A percentile compares a stretch with the other conserved stretches of the same genome.
These are phyloP conservation scores for Zygnema circumcarinatum DNA, from an alignment of 139 green algal species.

Conservation along the genomic window DNA sequence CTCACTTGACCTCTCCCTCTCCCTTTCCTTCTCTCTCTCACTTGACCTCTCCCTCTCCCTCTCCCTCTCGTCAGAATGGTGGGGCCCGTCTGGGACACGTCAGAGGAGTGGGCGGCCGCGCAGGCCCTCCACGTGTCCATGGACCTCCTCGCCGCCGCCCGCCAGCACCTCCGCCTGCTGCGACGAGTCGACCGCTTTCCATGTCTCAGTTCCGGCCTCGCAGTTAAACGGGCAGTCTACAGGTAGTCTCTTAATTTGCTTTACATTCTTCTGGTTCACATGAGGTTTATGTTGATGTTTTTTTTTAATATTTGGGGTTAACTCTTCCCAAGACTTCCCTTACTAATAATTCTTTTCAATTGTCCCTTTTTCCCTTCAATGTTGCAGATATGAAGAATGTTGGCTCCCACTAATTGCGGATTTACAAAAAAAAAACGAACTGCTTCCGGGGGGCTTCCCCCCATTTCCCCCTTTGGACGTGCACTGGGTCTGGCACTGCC, in stretches of 20 bases:
- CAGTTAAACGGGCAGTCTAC: slow-evolving; percentile 2
- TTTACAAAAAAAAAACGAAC: background rate
- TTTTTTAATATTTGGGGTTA: background rate
- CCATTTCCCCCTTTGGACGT: slow-evolving; percentile 46
- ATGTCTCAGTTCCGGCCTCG: slow-evolving; percentile 26
- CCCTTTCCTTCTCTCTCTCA: background rate
- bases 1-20: background rate
- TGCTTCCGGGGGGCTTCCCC: background rate
- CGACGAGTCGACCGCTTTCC: slow-evolving; percentile 21
- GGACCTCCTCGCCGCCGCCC: slow-evolving; percentile 16
- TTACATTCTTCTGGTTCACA: background rate
- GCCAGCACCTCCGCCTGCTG: slow-evolving; percentile 31
- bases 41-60: background rate
- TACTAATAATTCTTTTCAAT: background rate
- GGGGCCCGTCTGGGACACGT: background rate
- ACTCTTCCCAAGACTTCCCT: background rate
- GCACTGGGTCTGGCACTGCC: slow-evolving; percentile 45
- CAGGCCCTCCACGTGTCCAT: slow-evolving; percentile 6
- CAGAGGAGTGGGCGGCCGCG: background rate
- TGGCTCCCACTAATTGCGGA: slow-evolving; percentile 40
- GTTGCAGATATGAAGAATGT: slow-evolving; percentile 45
- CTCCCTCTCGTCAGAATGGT: background rate
- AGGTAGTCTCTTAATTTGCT: background rate
- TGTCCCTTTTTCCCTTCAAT: no score
- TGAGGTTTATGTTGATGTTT: background rate